These are phyloP conservation scores for Biscogniauxia marginata DNA, from an alignment of 2,329 filamentous ascomycete species.

Conservation along the genomic window DNA sequence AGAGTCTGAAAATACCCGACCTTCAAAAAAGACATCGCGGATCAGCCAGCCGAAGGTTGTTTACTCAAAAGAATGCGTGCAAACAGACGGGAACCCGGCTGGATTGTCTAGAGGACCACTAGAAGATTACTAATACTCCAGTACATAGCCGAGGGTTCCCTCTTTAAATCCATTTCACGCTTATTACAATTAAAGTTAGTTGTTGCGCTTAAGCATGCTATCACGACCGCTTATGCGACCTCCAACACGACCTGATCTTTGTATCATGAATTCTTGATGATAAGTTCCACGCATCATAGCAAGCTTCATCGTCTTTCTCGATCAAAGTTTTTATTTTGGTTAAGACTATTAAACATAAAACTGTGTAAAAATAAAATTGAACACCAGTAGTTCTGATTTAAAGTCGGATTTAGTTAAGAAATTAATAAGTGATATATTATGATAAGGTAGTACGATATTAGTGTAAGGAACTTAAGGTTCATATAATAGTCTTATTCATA, in stretches of 20 bases:
- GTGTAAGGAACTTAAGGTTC: no score
- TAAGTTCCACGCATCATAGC: no score
- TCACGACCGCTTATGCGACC: no score
- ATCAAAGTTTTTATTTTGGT: no score
- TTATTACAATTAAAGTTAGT: not conserved
- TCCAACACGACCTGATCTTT: no score
- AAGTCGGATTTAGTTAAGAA: not conserved
- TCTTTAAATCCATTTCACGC: not conserved
- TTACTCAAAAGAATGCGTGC: not conserved
- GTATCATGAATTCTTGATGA: no score
- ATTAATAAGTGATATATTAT: not conserved
- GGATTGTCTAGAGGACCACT: not conserved
- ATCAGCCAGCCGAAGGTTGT: not conserved
- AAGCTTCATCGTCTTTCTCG: no score
- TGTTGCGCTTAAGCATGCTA: no score
- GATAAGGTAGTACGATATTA: not conserved
- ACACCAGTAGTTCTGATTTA: not conserved
- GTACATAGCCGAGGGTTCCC: no score
- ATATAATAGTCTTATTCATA: no score
- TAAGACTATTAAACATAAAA: no score
- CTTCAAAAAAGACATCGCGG: conserved; percentile 5
- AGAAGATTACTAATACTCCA: not conserved
- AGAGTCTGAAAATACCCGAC: conserved; percentile 22
- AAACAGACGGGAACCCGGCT: not conserved
- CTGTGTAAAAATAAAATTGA: not conserved